Base-by-base conservation (phyloP, 768 basidiomycete genomes). In the Amanita inopinata region DNA sequence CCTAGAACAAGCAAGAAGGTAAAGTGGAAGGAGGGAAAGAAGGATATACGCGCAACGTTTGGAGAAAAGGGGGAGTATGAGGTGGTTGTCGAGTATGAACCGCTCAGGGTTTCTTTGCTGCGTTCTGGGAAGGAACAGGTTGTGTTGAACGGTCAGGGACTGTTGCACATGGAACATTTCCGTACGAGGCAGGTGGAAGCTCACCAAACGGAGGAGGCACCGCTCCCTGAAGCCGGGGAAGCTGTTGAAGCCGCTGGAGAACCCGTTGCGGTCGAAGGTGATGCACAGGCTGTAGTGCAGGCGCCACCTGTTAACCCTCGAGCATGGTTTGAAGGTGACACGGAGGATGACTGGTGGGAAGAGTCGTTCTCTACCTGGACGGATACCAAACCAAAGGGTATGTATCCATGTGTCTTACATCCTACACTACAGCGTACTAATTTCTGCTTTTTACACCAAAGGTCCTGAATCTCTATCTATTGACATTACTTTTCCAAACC, bases 81-180 rank as follows among this genome's bases (percentile, higher is more conserved):
- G 51, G 69, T 91, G 11, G 69, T 76, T 3, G 74, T 98, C 48
- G 60, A 72, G 28, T 88, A 83, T 57, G 65, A 76, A 19, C 94
- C 93, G 1, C 64, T 98, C 52, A 76, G 74, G 49, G 66, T 98
- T 28, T 71, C 75, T 1, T 70, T 96, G 48, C 66, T 76, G 33
- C 74, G 81, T 24, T 70, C 76, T 44, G 89, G 87, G 2, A 80
- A 78, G 56, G 82, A 84, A 45, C 85, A 96, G 54, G 71, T 99
- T 37, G 80, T 91, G 6, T 61, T 99, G 25, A 99, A 99, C 53
- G 90, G 87, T 2, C 73, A 79, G 30, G 87, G 88, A 1, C 70
- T 99, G 22, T 67, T 99, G 49, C 93, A 98, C 52, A 93, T 99
- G 94, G 96, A 99, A 56, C 96, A 98, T 61, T 97, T 93, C 71